A percentile compares a stretch with the other conserved stretches of the same genome.
phyloP scores from a whole-genome alignment of 768 basidiomycete species.

The Boletus vermiculosoides region DNA sequence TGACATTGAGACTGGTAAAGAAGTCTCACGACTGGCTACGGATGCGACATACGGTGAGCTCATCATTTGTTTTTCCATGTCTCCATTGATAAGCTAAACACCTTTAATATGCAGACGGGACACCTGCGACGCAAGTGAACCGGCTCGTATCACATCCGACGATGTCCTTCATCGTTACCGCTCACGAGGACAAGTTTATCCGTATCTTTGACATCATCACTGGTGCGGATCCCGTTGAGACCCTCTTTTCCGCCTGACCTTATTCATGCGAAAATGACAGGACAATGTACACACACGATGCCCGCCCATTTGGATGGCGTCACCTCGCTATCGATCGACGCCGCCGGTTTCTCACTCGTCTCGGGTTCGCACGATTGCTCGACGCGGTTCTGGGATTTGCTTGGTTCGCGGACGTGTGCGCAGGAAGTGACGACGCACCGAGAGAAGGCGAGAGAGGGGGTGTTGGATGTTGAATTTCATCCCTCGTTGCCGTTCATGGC shows the following conservation, averaged over 20 bases:
- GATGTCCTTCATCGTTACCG: slow-evolving; percentile 83
- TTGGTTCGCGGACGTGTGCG: slow-evolving; percentile 73
- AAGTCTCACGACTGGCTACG: slow-evolving; percentile 58
- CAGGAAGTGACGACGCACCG: slow-evolving; percentile 91
- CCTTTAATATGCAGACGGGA: slow-evolving; percentile 52
- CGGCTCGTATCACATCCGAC: slow-evolving; percentile 88
- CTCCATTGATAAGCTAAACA: slow-evolving; percentile 1
- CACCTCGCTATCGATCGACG: slow-evolving; percentile 86
- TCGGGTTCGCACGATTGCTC: slow-evolving; percentile 95
- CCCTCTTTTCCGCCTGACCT: slow-evolving; percentile 1
- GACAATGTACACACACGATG: slow-evolving; percentile 87
- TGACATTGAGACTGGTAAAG: slow-evolving; percentile 86
- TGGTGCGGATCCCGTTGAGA: slow-evolving; percentile 51
- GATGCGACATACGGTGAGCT: slow-evolving; percentile 57
- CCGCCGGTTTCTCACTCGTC: slow-evolving; percentile 82
- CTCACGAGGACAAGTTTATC: slow-evolving; percentile 92
- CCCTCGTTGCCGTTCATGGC: slow-evolving; percentile 83
- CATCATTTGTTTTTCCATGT: neutral
- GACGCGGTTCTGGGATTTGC: slow-evolving; percentile 90
- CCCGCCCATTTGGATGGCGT: slow-evolving; percentile 89
- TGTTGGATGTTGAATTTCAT: slow-evolving; percentile 84
- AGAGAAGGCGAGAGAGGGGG: slow-evolving; percentile 87
- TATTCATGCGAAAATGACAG: slow-evolving; percentile 34
- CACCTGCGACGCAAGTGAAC: slow-evolving; percentile 78
- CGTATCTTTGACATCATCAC: slow-evolving; percentile 83